Evolutionary conservation across 2,329 filamentous ascomycete species (phyloP).

Genomic region (Colletotrichum tropicicola): DNA sequence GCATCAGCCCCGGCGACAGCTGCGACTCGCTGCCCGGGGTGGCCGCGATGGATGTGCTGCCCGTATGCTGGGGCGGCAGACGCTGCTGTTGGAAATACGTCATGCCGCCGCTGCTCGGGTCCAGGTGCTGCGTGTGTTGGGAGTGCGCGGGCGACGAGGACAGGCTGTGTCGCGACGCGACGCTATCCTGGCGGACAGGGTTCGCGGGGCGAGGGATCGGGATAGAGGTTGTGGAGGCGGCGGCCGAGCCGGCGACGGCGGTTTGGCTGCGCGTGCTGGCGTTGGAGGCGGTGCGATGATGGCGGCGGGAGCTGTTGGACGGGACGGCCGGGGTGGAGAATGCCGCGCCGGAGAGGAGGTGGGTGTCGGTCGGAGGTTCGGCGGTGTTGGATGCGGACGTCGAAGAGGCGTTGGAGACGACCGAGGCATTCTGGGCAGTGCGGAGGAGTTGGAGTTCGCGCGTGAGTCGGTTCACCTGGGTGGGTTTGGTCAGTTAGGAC

Average conservation of each 20-base stretch:
- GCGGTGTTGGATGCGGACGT: constrained; percentile 63
- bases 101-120: constrained; percentile 52
- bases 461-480: constrained; percentile 88
- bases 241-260: constrained; percentile 48
- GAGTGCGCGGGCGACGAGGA: constrained; percentile 56
- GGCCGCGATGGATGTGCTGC: constrained; percentile 39
- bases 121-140: constrained; percentile 27
- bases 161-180: constrained; percentile 61
- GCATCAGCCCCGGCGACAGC: constrained; percentile 63
- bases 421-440: constrained; percentile 72
- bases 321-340: constrained; percentile 68
- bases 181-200: constrained; percentile 62
- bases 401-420: constrained; percentile 72
- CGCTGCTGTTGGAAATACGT: constrained; percentile 56
- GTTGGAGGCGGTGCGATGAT: constrained; percentile 67
- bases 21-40: constrained; percentile 52
- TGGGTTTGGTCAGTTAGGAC: background rate
- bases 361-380: constrained; percentile 54
- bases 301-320: constrained; percentile 57
- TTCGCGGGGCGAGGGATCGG: constrained; percentile 56
- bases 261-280: constrained; percentile 62
- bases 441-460: constrained; percentile 89
- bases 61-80: constrained; percentile 37
- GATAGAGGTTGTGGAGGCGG: constrained; percentile 49
- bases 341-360: constrained; percentile 64